Base-by-base conservation (phyloP, 2,329 filamentous ascomycete genomes). In the Colletotrichum melonis region DNA sequence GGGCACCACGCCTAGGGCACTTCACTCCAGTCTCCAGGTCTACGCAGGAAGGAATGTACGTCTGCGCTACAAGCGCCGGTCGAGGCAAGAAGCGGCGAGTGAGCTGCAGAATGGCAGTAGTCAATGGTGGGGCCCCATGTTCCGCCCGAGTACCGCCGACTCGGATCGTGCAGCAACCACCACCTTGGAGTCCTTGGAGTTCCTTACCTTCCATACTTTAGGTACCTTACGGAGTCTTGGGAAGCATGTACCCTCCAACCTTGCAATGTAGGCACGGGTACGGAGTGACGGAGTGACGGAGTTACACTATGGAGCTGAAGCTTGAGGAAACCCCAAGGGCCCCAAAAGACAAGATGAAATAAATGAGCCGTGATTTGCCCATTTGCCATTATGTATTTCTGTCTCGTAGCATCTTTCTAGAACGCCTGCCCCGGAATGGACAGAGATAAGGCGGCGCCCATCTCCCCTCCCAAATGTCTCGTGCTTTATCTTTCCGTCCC, bases 371-470 rank as follows among this genome's bases (percentile, higher is more conserved):
- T 74, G 74, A 77, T 79, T 80, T 80, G 78, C 65, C 76, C 60
- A 22, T 79, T 81, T 78, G 42, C 74, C 77, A 82, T 83, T 83
- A 83, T 80, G 82, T 83, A 83, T 83, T 83, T 80, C 77, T 77
- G 81, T 82, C 77, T 82, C 78, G 77, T 82, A 72, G 60, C 76
- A 65, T 52, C 65, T 74, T 72, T 63, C 32, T 14, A 22, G 57
- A 57, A 57, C 42, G 42, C 58, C 59, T 22, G 42, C 35, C 63
- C 69, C 63, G 63, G 72, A 71, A 69, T 74, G 74, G 67, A 68
- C 64, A 72, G 66, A 81, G 80, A 82, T 82, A 82, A 82, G 80
- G 67, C 67, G 57, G 75, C 78, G 63, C 66, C 46, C 49, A 59
- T 72, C 63, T 49, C 42, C 42, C 60, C 69, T 55, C 49, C 64